Evolutionary conservation across 257 asterid genomes (phyloP).

Genomic region (Scutellaria baicalensis): DNA sequence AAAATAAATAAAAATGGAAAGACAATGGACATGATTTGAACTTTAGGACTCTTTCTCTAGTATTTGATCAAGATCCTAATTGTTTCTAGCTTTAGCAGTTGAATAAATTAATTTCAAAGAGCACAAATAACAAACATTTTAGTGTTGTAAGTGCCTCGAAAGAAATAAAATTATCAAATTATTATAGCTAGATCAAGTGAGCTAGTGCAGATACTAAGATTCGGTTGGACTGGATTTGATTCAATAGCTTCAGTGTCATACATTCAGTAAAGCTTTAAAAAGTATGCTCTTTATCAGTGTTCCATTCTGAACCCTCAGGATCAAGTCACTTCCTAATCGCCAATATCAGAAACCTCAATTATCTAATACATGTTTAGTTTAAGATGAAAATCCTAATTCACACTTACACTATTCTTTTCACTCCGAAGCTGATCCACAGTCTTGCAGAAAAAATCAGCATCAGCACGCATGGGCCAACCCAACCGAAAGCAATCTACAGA

Average conservation of each 20-base stretch:
- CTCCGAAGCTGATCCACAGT: conserved; percentile 33
- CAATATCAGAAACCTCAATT: not conserved
- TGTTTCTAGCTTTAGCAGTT: not conserved
- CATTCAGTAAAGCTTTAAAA: too few species aligned
- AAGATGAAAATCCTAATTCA: conserved; percentile 3
- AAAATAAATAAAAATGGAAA: not conserved
- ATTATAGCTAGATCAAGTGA: not conserved
- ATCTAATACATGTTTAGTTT: not conserved
- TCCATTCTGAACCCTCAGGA: not conserved
- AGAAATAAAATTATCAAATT: not conserved
- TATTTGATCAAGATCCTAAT: not conserved
- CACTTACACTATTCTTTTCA: conserved; percentile 70
- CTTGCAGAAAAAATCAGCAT: conserved; percentile 89
- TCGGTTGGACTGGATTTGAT: not conserved
- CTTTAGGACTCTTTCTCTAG: not conserved
- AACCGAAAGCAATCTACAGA: conserved; percentile 95
- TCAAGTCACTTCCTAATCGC: not conserved
- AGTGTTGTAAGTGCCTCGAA: not conserved
- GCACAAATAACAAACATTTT: not conserved
- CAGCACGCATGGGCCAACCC: conserved; percentile 99
- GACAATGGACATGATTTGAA: not conserved
- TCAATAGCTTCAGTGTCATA: too few species aligned
- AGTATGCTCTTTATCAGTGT: not conserved
- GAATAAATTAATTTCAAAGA: not conserved
- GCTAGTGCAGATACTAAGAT: not conserved